Evolutionary conservation across 1,139 yeast species (phyloP).

Genomic region (Hyphopichia buzzinii): DNA sequence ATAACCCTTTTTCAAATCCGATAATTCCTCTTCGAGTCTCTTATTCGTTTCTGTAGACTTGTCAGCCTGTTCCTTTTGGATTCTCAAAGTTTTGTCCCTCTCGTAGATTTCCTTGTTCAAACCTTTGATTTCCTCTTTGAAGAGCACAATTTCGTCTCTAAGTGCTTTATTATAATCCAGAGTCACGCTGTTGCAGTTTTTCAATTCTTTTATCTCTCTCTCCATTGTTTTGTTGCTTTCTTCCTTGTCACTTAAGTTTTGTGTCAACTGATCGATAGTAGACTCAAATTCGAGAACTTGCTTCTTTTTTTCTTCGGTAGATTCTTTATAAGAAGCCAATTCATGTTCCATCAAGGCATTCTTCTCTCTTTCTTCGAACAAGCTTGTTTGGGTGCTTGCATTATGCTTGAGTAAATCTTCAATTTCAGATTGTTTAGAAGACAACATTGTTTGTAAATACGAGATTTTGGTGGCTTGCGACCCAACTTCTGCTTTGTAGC

Average conservation of each 20-base stretch:
- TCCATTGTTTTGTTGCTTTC: not conserved
- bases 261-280: too few species aligned
- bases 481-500: not conserved
- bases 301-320: not conserved
- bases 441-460: not conserved
- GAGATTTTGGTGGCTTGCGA: not conserved
- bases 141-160: not conserved
- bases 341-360: not conserved
- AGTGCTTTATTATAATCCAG: too few species aligned
- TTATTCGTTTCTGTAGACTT: not conserved
- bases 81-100: not conserved
- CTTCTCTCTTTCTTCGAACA: not conserved
- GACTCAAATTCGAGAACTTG: not conserved
- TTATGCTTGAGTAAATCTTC: not conserved
- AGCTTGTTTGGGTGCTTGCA: not conserved
- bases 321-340: not conserved
- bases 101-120: not conserved
- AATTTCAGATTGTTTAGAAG: not conserved
- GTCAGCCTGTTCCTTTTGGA: not conserved
- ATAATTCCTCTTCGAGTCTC: not conserved
- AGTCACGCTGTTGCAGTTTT: not conserved
- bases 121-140: not conserved
- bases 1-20: not conserved
- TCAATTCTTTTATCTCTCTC: not conserved
- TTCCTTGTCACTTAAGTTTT: not conserved